These are phyloP conservation scores for Elsinoe necatrix DNA, from an alignment of 2,329 filamentous ascomycete genomes.

Conservation along the genomic window DNA sequence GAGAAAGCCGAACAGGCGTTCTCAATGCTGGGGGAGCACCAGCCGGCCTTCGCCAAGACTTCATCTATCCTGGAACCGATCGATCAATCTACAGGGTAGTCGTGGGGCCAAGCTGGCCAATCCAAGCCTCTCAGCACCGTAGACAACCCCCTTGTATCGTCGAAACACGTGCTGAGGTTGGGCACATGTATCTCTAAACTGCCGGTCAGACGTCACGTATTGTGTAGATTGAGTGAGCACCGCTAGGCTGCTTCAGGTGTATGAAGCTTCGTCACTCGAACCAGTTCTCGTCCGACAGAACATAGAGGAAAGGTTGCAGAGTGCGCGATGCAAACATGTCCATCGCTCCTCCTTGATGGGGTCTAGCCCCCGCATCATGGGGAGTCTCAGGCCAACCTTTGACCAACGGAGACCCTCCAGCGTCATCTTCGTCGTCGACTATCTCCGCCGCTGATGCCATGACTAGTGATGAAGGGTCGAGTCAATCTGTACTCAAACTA, in stretches of 20 bases:
- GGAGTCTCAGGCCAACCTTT: not conserved
- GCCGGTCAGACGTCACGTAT: not conserved
- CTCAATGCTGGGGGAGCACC: not conserved
- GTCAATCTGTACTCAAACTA: not conserved
- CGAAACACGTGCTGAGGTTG: slow-evolving; percentile 1
- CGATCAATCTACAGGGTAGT: slow-evolving; percentile 1
- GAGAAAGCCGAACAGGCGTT: slow-evolving; percentile 12
- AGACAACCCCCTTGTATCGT: not conserved
- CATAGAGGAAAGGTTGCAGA: not conserved
- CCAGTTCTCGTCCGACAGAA: not conserved
- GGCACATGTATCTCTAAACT: not conserved
- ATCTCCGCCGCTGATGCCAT: slow-evolving; percentile 4
- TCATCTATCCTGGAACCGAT: slow-evolving; percentile 7
- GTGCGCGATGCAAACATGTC: slow-evolving; percentile 1
- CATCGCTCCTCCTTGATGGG: slow-evolving; percentile 8
- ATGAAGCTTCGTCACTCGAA: not conserved
- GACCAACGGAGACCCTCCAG: not conserved
- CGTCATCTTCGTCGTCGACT: not conserved
- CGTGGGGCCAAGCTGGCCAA: slow-evolving; percentile 7
- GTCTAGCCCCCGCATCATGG: not conserved
- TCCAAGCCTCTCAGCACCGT: not conserved
- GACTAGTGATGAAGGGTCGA: not conserved
- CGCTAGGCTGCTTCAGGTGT: not conserved
- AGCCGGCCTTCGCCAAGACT: not conserved
- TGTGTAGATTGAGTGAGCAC: slow-evolving; percentile 1